Evolutionary conservation across 352 stramenopile species (phyloP).

Genomic region (Phytophthora citrophthora): DNA sequence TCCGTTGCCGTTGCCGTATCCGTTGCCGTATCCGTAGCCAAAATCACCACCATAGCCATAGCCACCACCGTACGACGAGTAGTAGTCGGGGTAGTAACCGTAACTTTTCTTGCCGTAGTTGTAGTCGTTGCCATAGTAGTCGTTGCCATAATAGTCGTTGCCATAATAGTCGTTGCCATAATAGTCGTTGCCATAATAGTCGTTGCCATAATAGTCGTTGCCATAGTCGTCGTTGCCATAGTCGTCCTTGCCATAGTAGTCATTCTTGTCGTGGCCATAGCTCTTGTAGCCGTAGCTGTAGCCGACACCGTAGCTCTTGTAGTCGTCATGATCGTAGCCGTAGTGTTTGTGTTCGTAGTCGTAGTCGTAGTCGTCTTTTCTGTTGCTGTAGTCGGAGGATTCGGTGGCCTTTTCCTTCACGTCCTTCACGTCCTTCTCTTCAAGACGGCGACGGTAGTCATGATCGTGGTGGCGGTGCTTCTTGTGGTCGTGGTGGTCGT

Average conservation of each 20-base stretch:
- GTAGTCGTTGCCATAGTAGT: neutral
- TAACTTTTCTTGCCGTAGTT: neutral
- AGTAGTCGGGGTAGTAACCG: neutral
- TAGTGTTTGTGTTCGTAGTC: conserved; percentile 8
- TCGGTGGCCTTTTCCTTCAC: neutral
- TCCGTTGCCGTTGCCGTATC: neutral
- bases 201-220: no score
- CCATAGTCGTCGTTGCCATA: neutral
- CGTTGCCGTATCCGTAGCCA: neutral
- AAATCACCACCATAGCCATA: neutral
- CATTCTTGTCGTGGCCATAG: no score
- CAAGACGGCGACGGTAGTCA: conserved; percentile 10
- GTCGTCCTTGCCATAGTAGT: neutral
- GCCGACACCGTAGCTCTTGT: no score
- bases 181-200: no score
- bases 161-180: no score
- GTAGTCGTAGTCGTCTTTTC: conserved; percentile 7
- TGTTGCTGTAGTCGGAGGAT: conserved; percentile 18
- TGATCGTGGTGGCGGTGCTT: no score
- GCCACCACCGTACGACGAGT: neutral
- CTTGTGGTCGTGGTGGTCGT: no score
- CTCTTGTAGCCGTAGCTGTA: no score
- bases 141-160: no score
- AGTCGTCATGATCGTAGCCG: neutral
- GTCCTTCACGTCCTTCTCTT: conserved; percentile 7